Percentiles rank a stretch among this genome's conserved stretches.
phyloP scores from a whole-genome alignment of 768 basidiomycete species.

The Vishniacozyma victoriae region DNA sequence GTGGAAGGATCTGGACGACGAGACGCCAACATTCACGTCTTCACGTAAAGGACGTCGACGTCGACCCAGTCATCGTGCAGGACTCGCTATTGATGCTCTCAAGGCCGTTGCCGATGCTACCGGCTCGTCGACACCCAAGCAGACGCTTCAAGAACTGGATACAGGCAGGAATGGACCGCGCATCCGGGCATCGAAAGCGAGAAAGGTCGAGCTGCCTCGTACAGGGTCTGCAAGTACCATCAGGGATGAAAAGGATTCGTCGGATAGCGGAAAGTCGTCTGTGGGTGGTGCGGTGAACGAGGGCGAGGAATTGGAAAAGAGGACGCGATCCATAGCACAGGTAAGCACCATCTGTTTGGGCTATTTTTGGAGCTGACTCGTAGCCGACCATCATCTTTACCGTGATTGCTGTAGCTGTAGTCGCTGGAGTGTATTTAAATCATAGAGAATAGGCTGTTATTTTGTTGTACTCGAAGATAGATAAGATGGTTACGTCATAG shows the following conservation, averaged over 20 bases:
- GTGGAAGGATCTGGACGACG: conserved; percentile 9
- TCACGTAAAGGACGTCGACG: conserved; percentile 16
- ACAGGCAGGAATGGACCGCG: background rate
- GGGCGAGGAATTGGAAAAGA: background rate
- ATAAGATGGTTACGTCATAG: background rate
- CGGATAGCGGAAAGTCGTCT: too few relatives aligned
- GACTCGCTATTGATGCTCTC: conserved; percentile 38
- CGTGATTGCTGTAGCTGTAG: conserved; percentile 27
- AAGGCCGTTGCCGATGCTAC: conserved; percentile 21
- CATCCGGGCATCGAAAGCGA: background rate
- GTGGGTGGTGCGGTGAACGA: background rate
- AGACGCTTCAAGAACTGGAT: background rate
- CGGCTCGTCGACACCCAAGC: conserved; percentile 24
- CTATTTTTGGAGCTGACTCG: background rate
- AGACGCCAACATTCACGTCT: background rate
- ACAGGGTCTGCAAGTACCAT: background rate
- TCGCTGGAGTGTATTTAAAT: conserved; percentile 33
- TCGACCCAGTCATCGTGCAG: conserved; percentile 24
- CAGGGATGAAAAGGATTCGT: background rate
- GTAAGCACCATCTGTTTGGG: too few relatives aligned
- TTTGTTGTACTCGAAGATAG: background rate
- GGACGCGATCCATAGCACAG: too few relatives aligned
- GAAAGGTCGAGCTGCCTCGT: background rate
- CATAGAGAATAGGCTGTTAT: conserved; percentile 20
- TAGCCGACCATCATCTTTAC: conserved; percentile 33